A percentile compares a stretch with the other conserved stretches of the same genome.
phyloP scores from a whole-genome alignment of 2,329 filamentous ascomycete species.

The Emmonsiellopsis sp. region DNA sequence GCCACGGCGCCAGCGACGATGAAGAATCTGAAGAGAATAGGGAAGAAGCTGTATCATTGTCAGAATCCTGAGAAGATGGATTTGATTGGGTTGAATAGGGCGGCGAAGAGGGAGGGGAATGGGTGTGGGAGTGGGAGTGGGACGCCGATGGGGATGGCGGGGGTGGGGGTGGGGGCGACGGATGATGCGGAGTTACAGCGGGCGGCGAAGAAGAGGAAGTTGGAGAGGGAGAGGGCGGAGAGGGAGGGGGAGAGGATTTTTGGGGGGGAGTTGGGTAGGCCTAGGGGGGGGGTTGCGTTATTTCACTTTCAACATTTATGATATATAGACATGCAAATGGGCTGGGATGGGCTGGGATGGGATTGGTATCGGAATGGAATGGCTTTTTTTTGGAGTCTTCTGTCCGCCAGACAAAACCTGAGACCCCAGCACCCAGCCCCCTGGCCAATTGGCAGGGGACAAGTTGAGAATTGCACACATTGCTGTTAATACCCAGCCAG shows the following conservation, averaged over 20 bases:
- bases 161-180: slow-evolving; percentile 1
- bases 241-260: slow-evolving; percentile 24
- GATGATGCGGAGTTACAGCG: slow-evolving; percentile 21
- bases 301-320: too few species aligned
- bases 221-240: slow-evolving; percentile 21
- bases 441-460: too few species aligned
- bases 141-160: slow-evolving; percentile 18
- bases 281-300: background rate
- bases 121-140: slow-evolving; percentile 9
- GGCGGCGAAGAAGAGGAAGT: slow-evolving; percentile 31
- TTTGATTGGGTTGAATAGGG: slow-evolving; percentile 26
- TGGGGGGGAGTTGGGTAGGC: slow-evolving; percentile 26
- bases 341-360: too few species aligned
- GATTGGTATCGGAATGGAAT: too few species aligned
- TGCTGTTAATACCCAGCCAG: too few species aligned
- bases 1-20: slow-evolving; percentile 27
- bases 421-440: too few species aligned
- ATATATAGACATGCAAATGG: too few species aligned
- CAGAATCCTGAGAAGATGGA: slow-evolving; percentile 41
- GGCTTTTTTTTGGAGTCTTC: too few species aligned
- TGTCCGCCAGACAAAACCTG: too few species aligned
- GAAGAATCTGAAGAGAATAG: slow-evolving; percentile 37
- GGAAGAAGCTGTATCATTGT: slow-evolving; percentile 41
- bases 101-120: slow-evolving; percentile 16
- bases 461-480: too few species aligned